These are phyloP conservation scores for Solanum hybrid DNA, from an alignment of 305 asterid species.

Conservation along the genomic window DNA sequence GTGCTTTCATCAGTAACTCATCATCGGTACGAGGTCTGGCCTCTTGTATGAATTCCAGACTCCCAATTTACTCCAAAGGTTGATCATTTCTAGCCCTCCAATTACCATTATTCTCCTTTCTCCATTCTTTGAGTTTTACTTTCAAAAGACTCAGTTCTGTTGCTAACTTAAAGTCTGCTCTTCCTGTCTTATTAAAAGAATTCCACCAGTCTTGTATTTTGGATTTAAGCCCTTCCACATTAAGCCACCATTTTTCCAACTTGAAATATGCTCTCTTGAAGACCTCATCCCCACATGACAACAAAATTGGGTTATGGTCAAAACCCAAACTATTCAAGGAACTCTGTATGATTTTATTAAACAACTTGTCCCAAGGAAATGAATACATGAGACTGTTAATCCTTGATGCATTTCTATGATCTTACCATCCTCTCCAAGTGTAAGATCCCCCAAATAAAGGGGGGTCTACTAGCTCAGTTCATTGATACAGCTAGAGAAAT, in stretches of 20 bases:
- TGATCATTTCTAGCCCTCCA: neutral
- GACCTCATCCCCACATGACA: neutral
- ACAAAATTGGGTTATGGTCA: too few relatives aligned
- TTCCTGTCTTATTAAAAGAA: neutral
- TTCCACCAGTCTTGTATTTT: neutral
- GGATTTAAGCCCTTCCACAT: neutral
- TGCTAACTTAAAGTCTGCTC: neutral
- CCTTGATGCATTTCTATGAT: too few relatives aligned
- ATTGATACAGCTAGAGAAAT: too few relatives aligned
- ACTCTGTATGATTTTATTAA: too few relatives aligned
- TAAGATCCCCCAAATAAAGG: too few relatives aligned
- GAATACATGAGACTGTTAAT: too few relatives aligned
- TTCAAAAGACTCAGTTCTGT: neutral
- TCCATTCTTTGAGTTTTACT: neutral
- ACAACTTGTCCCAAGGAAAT: too few relatives aligned
- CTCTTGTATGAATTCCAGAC: neutral
- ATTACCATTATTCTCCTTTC: neutral
- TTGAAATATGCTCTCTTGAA: neutral
- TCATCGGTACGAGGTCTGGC: neutral
- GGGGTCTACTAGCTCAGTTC: too few relatives aligned
- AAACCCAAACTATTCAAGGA: too few relatives aligned
- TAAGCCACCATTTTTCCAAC: neutral
- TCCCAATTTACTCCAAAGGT: neutral
- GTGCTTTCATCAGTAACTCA: neutral
- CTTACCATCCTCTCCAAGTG: too few relatives aligned